Base-by-base conservation (phyloP, 1,139 yeast species). In the Taphrina sp. region DNA sequence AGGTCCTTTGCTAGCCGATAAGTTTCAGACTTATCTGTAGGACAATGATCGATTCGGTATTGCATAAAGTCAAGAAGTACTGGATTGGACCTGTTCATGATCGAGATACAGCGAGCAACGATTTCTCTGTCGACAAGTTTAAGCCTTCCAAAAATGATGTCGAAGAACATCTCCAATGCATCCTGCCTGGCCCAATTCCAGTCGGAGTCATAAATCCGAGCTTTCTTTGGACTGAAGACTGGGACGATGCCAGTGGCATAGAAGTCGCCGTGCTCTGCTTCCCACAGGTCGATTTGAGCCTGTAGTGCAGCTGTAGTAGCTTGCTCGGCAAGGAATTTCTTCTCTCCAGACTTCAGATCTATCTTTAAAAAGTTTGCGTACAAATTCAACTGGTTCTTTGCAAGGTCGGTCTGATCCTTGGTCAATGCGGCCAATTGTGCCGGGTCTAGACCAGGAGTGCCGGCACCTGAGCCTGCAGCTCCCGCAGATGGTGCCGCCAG, bases 151-250 rank as follows among this genome's bases (percentile, higher is more conserved):
- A 92, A 94, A 66, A 92, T 88, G 66, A 92, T 88, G 73, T 92
- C 96, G 70, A 81, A 92, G 75, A 88, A 92, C 89, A 92, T 85
- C 53, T 90, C 82, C 65, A 92, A 75, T 61, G 94, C 86, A 70
- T 94, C 96, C 76, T 92, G 98, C 74, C 96, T 86, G 44, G 97
- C 96, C 98, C 98, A 92, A 73, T 94, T 94, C 98, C 98, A 92
- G 73, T 90, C 89, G 24, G 97, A 89, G 72, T 92, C 97, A 71
- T 92, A 92, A 56, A 85, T 82, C 76, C 98, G 86, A 36, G 97
- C 95, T 76, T 92, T 92, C 74, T 85, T 79, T 61, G 94, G 78
- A 39, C 95, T 86, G 75, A 92, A 92, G 7, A 85, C 82, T 49
- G 98, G 96, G 64, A 82, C 77, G 66, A 92, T 85, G 69, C 98